Conservation (phyloP, 2,329 filamentous ascomycete species). For the Fusarium sp. region DNA sequence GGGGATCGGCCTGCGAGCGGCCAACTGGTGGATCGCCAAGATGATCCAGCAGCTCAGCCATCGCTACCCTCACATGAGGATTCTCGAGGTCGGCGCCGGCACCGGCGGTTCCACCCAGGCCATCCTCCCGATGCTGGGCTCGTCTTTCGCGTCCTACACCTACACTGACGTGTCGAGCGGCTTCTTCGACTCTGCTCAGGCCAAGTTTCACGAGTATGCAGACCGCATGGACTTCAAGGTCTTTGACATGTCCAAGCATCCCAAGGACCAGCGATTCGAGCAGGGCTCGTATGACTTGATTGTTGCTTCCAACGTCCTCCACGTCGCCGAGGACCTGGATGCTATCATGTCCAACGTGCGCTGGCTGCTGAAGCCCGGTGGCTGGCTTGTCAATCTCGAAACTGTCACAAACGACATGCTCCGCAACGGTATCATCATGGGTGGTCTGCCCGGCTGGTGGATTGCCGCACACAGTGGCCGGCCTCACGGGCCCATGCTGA, state of each 20-base stretch:
- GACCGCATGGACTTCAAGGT: slow-evolving; percentile 11
- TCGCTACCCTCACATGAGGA: slow-evolving; percentile 1
- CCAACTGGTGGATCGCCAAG: not conserved
- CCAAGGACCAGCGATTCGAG: slow-evolving; percentile 12
- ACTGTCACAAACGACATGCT: not conserved
- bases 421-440: not conserved
- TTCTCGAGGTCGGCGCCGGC: slow-evolving; percentile 7
- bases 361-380: slow-evolving; percentile 20
- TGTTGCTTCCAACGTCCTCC: slow-evolving; percentile 16
- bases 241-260: slow-evolving; percentile 10
- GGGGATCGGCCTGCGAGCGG: not conserved
- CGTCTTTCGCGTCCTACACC: not conserved
- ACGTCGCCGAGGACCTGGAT: slow-evolving; percentile 13
- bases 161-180: slow-evolving; percentile 10
- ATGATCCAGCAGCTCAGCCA: slow-evolving; percentile 6
- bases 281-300: slow-evolving; percentile 19
- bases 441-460: slow-evolving; percentile 9
- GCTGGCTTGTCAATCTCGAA: slow-evolving; percentile 7
- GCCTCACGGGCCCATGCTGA: not conserved
- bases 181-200: slow-evolving; percentile 12
- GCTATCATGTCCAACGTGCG: slow-evolving; percentile 13
- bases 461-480: not conserved
- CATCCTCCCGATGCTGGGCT: not conserved
- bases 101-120: slow-evolving; percentile 1
- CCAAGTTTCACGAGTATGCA: slow-evolving; percentile 4